Conservation (phyloP, 306 rosid species). For the Dalbergia oliveri region DNA sequence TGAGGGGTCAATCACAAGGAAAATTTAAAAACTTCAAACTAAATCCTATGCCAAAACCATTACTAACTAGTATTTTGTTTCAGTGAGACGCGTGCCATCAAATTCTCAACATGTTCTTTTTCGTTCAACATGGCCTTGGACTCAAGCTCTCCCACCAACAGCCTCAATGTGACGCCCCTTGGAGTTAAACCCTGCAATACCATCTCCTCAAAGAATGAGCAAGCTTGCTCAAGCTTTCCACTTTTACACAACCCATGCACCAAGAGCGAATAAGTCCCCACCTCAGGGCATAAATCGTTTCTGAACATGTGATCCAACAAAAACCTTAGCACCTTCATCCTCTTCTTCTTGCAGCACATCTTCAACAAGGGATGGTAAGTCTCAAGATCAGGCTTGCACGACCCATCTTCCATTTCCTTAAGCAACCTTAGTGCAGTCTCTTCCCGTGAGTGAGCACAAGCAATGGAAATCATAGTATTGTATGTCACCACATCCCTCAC, state of each 20-base stretch:
- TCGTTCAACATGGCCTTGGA: constrained; percentile 66
- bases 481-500: constrained; percentile 56
- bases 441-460: constrained; percentile 73
- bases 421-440: constrained; percentile 87
- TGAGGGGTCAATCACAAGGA: constrained; percentile 2
- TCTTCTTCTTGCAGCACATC: constrained; percentile 85
- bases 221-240: constrained; percentile 66
- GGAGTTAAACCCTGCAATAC: constrained; percentile 60
- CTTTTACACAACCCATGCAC: constrained; percentile 60
- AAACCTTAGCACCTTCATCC: constrained; percentile 81
- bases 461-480: constrained; percentile 69
- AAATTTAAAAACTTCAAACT: background rate
- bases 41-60: background rate
- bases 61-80: background rate
- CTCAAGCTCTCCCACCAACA: constrained; percentile 61
- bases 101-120: constrained; percentile 60
- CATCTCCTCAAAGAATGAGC: constrained; percentile 71
- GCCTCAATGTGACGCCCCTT: constrained; percentile 47
- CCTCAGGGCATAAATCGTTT: constrained; percentile 67
- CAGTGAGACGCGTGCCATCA: constrained; percentile 50
- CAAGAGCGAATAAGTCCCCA: constrained; percentile 70
- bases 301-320: constrained; percentile 80
- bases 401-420: constrained; percentile 76
- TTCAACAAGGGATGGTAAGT: constrained; percentile 86
- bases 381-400: constrained; percentile 62